Evolutionary conservation across 2,329 filamentous ascomycete species (phyloP).

Genomic region (Cladophialophora carrionii): DNA sequence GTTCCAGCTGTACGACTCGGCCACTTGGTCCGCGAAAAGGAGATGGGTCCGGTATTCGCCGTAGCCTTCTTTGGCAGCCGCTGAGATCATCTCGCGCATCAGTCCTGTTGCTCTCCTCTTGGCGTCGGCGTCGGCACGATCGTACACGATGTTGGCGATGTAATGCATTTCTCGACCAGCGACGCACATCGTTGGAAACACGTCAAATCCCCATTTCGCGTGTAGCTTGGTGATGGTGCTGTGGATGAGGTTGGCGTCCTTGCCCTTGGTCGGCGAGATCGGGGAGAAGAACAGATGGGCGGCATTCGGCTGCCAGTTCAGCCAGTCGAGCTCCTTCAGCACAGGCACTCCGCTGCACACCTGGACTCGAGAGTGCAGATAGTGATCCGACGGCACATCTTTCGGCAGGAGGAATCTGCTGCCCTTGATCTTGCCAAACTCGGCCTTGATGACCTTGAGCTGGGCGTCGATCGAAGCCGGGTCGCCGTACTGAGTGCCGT

Average conservation of each 20-base stretch:
- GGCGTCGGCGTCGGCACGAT: conserved; percentile 38
- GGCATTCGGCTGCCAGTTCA: conserved; percentile 45
- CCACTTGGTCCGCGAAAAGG: conserved; percentile 53
- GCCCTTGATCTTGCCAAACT: conserved; percentile 41
- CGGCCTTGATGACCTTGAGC: conserved; percentile 38
- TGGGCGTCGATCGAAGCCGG: conserved; percentile 38
- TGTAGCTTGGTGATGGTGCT: conserved; percentile 39
- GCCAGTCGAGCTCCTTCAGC: conserved; percentile 43
- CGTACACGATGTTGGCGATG: conserved; percentile 44
- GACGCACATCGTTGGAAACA: conserved; percentile 38
- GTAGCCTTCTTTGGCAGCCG: conserved; percentile 49
- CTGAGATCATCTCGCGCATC: conserved; percentile 44
- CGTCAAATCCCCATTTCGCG: conserved; percentile 34
- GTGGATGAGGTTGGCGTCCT: conserved; percentile 41
- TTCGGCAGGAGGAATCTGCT: conserved; percentile 42
- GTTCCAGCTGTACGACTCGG: conserved; percentile 51
- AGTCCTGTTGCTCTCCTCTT: conserved; percentile 40
- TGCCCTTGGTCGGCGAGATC: conserved; percentile 43
- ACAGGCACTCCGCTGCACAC: conserved; percentile 40
- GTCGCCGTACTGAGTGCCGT: conserved; percentile 42
- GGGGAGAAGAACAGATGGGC: conserved; percentile 44
- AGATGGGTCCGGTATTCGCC: conserved; percentile 55
- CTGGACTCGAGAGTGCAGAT: conserved; percentile 40
- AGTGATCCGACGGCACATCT: conserved; percentile 41
- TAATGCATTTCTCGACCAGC: conserved; percentile 43